Evolutionary conservation across 1,284 basidiomycete genomes (phyloP), one percentile per base, ranked within the genome.

Genomic region (Porodaedalea pini): DNA sequence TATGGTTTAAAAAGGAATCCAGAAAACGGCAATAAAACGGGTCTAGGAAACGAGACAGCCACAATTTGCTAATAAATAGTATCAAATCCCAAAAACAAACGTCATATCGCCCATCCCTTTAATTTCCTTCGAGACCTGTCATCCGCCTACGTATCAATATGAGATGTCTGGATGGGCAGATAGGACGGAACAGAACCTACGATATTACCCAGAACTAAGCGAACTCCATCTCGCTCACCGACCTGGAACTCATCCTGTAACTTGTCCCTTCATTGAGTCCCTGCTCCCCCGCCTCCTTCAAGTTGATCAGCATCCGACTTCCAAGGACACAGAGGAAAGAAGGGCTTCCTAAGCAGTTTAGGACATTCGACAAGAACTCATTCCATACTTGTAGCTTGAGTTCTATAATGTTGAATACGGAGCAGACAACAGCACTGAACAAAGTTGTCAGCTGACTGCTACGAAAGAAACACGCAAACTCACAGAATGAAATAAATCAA

Each of bases 231-330:
- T 43, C 41, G 41, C 41, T 43, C 17, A 43, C 17, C 19, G 17
- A 21, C 17, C 17, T 23, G 2, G 39, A 41, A n/a, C 15, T 4
- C 10, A 37, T 21, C n/a, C 49, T 37, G 11, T 37, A 44, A 21
- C 43, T 54, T 15, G 52, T 54, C 5, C 52, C 52, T 19, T 31
- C 52, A 19, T 54, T 54, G 1, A 17, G 15, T 1, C 40, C 52
- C 29, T 31, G n/a, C 19, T 54, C 52, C 8, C 23, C 52, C 2
- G 52, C 52, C 43, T 54, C 52, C 6, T 44, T 54, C 3, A 54
- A 17, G 25, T 54, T 37, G 40, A 54, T 15, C 8, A 54, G 19
- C 40, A 54, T 31, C 15, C 52, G 23, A 36, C 52, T 44, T 10
- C 52, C 52, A 6, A 54, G 10, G 7, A 54, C 17, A 8, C 52